Percentiles rank a stretch among this genome's conserved stretches.
Conservation (phyloP, 495 filamentous ascomycete species). For the Lophiotrema nucula region DNA sequence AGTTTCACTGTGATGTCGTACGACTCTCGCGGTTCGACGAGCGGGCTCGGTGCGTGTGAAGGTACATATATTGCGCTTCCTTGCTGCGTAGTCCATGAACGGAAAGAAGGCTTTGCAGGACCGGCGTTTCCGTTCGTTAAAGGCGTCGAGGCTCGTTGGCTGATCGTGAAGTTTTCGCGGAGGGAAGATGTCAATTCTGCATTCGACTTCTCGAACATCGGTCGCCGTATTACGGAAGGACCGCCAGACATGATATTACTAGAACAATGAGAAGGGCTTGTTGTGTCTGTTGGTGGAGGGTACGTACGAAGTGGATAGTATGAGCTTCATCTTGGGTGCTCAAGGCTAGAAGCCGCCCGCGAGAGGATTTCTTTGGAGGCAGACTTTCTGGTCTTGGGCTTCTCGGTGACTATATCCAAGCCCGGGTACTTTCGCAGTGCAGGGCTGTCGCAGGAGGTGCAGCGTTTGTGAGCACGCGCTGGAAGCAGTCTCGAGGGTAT, state of each 20-base stretch:
- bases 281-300: too few species aligned
- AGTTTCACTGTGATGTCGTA: constrained; percentile 95
- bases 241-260: constrained; percentile 84
- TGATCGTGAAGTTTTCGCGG: constrained; percentile 69
- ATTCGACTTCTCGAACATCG: constrained; percentile 74
- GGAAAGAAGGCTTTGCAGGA: constrained; percentile 42
- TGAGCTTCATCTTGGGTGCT: constrained; percentile 59
- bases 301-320: constrained; percentile 82
- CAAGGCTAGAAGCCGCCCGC: not conserved
- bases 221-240: constrained; percentile 76
- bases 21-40: constrained; percentile 72
- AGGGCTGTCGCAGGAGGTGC: too few species aligned
- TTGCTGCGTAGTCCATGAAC: constrained; percentile 63
- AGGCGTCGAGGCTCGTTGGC: constrained; percentile 26
- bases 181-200: constrained; percentile 85
- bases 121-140: constrained; percentile 35
- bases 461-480: too few species aligned
- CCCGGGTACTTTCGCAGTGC: too few species aligned
- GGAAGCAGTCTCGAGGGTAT: too few species aligned
- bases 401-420: too few species aligned
- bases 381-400: too few species aligned
- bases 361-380: not conserved
- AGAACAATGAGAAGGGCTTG: too few species aligned
- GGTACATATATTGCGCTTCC: constrained; percentile 70
- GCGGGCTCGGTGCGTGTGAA: constrained; percentile 65